A percentile compares a stretch with the other conserved stretches of the same genome.
Conservation (phyloP, 495 filamentous ascomycete genomes). For the Penicillium taxi region DNA sequence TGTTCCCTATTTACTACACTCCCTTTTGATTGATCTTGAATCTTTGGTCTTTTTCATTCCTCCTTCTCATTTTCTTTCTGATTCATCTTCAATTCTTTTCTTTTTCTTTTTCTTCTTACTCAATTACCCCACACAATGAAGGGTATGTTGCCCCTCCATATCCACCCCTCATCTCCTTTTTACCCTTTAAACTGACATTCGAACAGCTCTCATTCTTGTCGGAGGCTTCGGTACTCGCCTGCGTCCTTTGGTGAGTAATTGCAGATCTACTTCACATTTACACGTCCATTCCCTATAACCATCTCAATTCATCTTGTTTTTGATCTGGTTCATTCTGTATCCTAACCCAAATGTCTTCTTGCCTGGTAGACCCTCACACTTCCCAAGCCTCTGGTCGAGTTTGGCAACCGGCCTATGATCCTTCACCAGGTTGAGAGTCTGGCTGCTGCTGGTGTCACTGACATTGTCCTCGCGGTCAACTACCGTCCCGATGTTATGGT, state of each 20-base stretch:
- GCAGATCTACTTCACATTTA: slow-evolving; percentile 12
- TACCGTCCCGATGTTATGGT: slow-evolving; percentile 98
- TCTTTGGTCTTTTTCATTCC: neutral
- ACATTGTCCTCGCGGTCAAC: slow-evolving; percentile 97
- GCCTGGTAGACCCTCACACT: slow-evolving; percentile 93
- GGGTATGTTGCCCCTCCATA: slow-evolving; percentile 32
- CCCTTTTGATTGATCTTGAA: slow-evolving; percentile 11
- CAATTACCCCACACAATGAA: slow-evolving; percentile 37
- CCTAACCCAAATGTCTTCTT: slow-evolving; percentile 6
- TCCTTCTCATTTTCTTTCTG: neutral
- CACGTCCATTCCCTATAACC: slow-evolving; percentile 6
- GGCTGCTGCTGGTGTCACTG: slow-evolving; percentile 90
- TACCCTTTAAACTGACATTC: slow-evolving; percentile 11
- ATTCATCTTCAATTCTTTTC: slow-evolving; percentile 6
- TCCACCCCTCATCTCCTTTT: slow-evolving; percentile 4
- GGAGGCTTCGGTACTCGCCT: slow-evolving; percentile 98
- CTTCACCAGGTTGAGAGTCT: slow-evolving; percentile 94
- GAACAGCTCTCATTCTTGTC: slow-evolving; percentile 92
- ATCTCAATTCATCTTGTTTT: slow-evolving; percentile 2
- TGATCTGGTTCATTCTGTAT: neutral
- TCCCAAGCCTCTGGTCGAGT: slow-evolving; percentile 95
- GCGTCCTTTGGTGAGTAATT: slow-evolving; percentile 79
- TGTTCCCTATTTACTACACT: slow-evolving; percentile 24
- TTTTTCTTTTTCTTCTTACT: slow-evolving; percentile 2
- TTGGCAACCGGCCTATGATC: slow-evolving; percentile 98